Evolutionary conservation across 2,329 filamentous ascomycete genomes (phyloP).

Genomic region (Microsporum canis): DNA sequence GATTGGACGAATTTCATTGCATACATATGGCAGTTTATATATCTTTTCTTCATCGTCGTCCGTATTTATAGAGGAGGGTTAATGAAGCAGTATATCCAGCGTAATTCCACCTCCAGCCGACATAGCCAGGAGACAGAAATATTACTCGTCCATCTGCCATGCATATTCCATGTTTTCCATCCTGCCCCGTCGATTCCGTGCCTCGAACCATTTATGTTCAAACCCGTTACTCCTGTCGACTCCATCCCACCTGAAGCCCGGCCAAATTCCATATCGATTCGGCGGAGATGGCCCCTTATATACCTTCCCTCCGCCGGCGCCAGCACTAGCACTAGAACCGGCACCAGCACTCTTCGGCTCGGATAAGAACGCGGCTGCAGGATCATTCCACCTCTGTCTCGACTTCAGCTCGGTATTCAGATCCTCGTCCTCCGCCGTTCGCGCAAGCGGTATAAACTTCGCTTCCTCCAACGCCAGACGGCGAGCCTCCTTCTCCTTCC

Average conservation of each 20-base stretch:
- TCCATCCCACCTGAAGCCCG: slow-evolving; percentile 92
- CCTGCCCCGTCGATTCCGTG: slow-evolving; percentile 64
- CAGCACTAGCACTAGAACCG: slow-evolving; percentile 46
- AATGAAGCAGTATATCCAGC: background rate
- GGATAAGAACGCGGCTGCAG: slow-evolving; percentile 67
- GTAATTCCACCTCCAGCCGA: background rate
- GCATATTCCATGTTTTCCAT: slow-evolving; percentile 74
- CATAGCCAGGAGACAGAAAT: background rate
- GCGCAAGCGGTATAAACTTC: slow-evolving; percentile 66
- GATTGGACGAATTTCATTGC: slow-evolving; percentile 2
- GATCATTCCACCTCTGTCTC: slow-evolving; percentile 80
- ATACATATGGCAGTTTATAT: background rate
- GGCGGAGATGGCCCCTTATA: slow-evolving; percentile 74
- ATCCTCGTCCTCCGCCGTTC: slow-evolving; percentile 70
- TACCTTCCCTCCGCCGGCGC: slow-evolving; percentile 49
- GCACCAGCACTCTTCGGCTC: slow-evolving; percentile 51
- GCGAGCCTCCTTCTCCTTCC: slow-evolving; percentile 52
- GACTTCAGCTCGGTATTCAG: slow-evolving; percentile 76
- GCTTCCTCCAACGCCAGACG: slow-evolving; percentile 66
- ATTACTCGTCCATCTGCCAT: slow-evolving; percentile 90
- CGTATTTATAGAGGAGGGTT: background rate
- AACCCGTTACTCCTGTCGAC: slow-evolving; percentile 91
- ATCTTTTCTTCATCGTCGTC: background rate
- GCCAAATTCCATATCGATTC: slow-evolving; percentile 86
- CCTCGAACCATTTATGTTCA: slow-evolving; percentile 84